Evolutionary conservation across 2,329 filamentous ascomycete species (phyloP), one percentile per base, ranked within the genome.

Genomic region (Alternaria solani): DNA sequence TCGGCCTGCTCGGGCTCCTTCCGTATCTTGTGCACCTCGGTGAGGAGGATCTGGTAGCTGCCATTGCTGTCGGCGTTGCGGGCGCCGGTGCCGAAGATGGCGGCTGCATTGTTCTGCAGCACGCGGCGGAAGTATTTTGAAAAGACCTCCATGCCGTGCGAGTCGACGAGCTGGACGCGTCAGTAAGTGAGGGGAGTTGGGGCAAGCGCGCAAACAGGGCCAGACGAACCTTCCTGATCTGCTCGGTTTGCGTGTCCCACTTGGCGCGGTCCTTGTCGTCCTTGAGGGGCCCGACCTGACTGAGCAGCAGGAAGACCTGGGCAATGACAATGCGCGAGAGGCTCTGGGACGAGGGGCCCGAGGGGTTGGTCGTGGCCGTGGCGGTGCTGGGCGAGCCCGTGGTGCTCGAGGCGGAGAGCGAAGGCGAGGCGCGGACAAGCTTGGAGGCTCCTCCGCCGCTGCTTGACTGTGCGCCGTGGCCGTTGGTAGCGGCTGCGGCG

Each of bases 131-230:
- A 96, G 81, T 95, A 97, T 84, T 94, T 96, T 62, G 92, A 89
- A 79, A 94, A 97, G 77, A 97, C 93, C 86, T 99, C 96, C 94
- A 99, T 99, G 77, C 94, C 94, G 93, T 96, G 90, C 75, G 94
- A 94, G 88, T 97, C 90, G 83, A 98, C 91, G 79, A 98, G 89
- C 92, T 97, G 67, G 54, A 41, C 28, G 38, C 32, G 61, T 77
- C 57, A 77, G 71, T 58, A 64, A n/a, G 11, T 26, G 38, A 23
- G 14, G 32, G 32, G 11, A 34, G 14, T 12, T 12, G 14, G 14
- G 53, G 51, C 48, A 34, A 30, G 54, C 23, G 60, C 48, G 56
- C 59, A 51, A 52, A 55, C 48, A 43, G 34, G 44, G 57, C 36
- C 55, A 25, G 46, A 74, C 86, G 77, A 84, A 96, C 93, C 87